These are phyloP conservation scores for Rhizophora apiculata DNA, from an alignment of 345 rosid genomes.

Conservation along the genomic window DNA sequence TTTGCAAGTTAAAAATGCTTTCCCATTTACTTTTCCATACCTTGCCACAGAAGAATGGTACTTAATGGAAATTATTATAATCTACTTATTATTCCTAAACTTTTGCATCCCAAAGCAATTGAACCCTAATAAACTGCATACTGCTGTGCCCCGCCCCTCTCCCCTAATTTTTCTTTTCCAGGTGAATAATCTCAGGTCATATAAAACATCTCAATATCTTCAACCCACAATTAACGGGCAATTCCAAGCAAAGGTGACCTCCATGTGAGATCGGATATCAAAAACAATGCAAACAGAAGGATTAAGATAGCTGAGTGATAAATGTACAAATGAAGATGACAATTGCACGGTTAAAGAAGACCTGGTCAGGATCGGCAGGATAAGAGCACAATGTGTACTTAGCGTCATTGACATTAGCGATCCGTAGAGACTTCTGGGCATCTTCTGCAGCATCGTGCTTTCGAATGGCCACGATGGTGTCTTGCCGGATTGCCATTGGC, in stretches of 20 bases:
- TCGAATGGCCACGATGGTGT: constrained; percentile 76
- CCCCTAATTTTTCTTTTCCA: no score
- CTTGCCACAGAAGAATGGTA: no score
- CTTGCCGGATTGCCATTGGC: constrained; percentile 99
- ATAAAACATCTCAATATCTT: no score
- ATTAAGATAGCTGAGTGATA: background rate
- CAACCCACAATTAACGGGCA: no score
- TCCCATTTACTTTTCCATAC: no score
- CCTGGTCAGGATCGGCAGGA: constrained; percentile 87
- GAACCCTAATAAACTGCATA: no score
- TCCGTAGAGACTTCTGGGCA: constrained; percentile 48
- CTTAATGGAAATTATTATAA: no score
- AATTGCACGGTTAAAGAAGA: background rate
- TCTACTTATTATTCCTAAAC: no score
- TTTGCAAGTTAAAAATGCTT: no score
- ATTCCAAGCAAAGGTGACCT: background rate
- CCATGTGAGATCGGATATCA: background rate
- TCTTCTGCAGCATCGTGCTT: constrained; percentile 48
- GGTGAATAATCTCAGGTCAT: no score
- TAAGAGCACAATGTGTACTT: constrained; percentile 72
- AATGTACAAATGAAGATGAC: background rate
- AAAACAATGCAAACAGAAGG: background rate
- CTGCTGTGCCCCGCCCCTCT: no score
- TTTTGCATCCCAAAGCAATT: no score
- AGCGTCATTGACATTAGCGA: constrained; percentile 70